phyloP scores from a whole-genome alignment of 2,329 filamentous ascomycete genomes.

The Dothistroma septosporum region DNA sequence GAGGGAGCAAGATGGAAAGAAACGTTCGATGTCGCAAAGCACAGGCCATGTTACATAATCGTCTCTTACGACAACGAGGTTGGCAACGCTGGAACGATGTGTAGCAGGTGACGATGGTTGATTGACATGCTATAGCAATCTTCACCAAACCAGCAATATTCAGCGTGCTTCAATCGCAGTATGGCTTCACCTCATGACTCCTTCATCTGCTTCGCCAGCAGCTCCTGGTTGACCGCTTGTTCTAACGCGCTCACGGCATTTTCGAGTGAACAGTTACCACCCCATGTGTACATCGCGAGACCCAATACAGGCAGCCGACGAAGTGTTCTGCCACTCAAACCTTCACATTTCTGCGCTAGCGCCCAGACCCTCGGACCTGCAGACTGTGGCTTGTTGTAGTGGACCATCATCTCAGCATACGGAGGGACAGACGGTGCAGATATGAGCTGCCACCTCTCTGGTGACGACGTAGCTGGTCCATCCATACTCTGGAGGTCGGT shows the following conservation, averaged over 20 bases:
- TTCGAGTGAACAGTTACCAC: constrained; percentile 34
- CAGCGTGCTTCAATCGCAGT: too few species aligned
- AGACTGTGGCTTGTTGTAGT: constrained; percentile 21
- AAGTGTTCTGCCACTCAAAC: constrained; percentile 42
- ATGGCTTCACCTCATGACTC: not conserved
- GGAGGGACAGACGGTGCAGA: constrained; percentile 26
- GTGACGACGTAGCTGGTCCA: not conserved
- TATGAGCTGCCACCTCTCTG: constrained; percentile 13
- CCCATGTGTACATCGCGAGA: constrained; percentile 39
- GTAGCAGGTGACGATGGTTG: too few species aligned
- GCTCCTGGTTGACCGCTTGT: constrained; percentile 36
- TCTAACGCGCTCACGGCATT: constrained; percentile 39
- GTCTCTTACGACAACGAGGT: too few species aligned
- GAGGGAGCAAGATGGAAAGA: too few species aligned
- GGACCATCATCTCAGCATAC: constrained; percentile 30
- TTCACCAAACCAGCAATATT: too few species aligned
- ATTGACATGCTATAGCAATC: too few species aligned
- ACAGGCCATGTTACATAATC: too few species aligned
- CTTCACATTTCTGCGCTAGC: constrained; percentile 35
- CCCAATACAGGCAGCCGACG: constrained; percentile 41
- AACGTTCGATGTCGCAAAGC: too few species aligned
- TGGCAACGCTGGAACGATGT: too few species aligned
- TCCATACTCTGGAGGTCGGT: too few species aligned
- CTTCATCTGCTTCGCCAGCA: constrained; percentile 14
- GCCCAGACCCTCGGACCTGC: constrained; percentile 31